Evolutionary conservation across 2,329 filamentous ascomycete species (phyloP).

Genomic region (Biscogniauxia sp.): DNA sequence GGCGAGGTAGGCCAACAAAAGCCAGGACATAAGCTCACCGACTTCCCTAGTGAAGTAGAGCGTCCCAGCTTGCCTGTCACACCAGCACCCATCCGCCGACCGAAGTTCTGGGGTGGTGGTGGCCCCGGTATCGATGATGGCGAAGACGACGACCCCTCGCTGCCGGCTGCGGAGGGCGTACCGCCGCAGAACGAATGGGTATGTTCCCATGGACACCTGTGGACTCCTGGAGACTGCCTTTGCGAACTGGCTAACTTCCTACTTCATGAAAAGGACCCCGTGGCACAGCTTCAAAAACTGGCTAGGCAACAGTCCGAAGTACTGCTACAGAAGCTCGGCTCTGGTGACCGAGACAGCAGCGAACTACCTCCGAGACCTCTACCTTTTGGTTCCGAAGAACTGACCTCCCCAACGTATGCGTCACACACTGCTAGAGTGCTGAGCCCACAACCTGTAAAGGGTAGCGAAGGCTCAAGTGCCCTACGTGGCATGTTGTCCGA

Average conservation of each 20-base stretch:
- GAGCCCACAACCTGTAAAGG: slow-evolving; percentile 45
- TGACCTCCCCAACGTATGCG: slow-evolving; percentile 44
- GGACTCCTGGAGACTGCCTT: slow-evolving; percentile 50
- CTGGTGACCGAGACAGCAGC: slow-evolving; percentile 32
- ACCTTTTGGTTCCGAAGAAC: slow-evolving; percentile 52
- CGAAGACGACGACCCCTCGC: slow-evolving; percentile 51
- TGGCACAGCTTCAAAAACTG: slow-evolving; percentile 67
- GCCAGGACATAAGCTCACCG: slow-evolving; percentile 67
- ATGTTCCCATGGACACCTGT: slow-evolving; percentile 63
- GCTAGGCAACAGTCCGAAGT: slow-evolving; percentile 64
- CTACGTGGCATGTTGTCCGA: not conserved
- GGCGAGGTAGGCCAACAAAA: slow-evolving; percentile 25
- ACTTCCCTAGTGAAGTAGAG: slow-evolving; percentile 81
- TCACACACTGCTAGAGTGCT: slow-evolving; percentile 37
- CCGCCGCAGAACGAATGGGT: slow-evolving; percentile 91
- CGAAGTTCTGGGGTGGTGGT: slow-evolving; percentile 62
- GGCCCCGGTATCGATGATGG: slow-evolving; percentile 43
- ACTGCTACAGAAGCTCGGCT: slow-evolving; percentile 52
- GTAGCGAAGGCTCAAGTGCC: slow-evolving; percentile 34
- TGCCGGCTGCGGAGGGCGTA: slow-evolving; percentile 79
- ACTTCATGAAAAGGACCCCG: slow-evolving; percentile 61
- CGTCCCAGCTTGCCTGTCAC: slow-evolving; percentile 88
- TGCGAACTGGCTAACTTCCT: slow-evolving; percentile 56
- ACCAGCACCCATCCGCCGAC: slow-evolving; percentile 72
- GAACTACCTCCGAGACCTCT: slow-evolving; percentile 49